Base-by-base conservation (phyloP, 306 rosid genomes). In the Prunus campanulata region DNA sequence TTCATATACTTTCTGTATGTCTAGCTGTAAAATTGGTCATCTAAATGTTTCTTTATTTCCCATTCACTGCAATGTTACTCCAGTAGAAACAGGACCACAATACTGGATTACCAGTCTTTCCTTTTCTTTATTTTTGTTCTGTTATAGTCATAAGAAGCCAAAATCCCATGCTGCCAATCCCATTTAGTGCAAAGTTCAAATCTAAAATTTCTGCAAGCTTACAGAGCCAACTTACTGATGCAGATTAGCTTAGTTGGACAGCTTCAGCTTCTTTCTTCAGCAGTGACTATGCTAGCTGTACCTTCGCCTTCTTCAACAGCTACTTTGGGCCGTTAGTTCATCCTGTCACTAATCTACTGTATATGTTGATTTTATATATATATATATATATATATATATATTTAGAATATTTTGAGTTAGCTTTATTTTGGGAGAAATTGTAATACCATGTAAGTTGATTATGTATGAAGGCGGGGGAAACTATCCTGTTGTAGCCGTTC, bases 211-310 rank as follows among this genome's bases (percentile, higher is more conserved):
- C 47, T 74, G n/a, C 51, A 48, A 66, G 11, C 77, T 78, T 74
- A 68, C 75, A 60, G 32, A 63, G 59, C 54, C 57, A 11, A 73
- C 67, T 78, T 65, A 74, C 77, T 84, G 72, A 76, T 86, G 88
- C 97, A 96, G 99, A 85, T 89, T 79, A 87, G 79, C 88, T 86
- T 96, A 81, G 97, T 91, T 72, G 99, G 98, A 64, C 99, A 96
- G 87, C 98, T 96, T 81, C 98, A 96, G 87, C 97, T 96, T 82
- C 97, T 96, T 83, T 96, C 98, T 80, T 96, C 98, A 61, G 80
- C 96, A 60, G 89, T 92, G 78, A 89, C 98, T 63, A 91, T 89
- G 93, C 78, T 96, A 75, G 98, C 98, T 64, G 92, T 96, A 75
- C 99, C 99, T 80, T 89, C 93, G 44, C 99, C 98, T 77, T 92